Evolutionary conservation across 495 filamentous ascomycete species (phyloP).

Genomic region (Hypoxylon intermedium): DNA sequence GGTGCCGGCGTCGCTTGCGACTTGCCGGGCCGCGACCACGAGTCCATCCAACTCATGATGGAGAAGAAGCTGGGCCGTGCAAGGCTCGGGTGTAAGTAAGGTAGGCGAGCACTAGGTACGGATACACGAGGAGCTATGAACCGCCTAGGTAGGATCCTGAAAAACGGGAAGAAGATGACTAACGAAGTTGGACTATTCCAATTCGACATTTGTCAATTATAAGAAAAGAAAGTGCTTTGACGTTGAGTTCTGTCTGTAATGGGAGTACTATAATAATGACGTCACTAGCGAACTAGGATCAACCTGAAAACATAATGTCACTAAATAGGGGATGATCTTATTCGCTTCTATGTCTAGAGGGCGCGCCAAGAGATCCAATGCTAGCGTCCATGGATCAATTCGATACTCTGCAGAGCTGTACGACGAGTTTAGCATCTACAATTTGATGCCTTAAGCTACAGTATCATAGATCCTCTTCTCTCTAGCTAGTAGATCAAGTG

Average conservation of each 20-base stretch:
- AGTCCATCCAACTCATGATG: constrained; percentile 50
- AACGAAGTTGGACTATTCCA: background rate
- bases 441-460: no score
- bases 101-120: background rate
- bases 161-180: background rate
- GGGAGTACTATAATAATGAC: constrained; percentile 8
- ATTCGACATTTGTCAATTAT: background rate
- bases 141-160: background rate
- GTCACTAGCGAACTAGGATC: constrained; percentile 1
- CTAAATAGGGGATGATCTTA: background rate
- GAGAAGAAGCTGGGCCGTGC: background rate
- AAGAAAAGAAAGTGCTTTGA: background rate
- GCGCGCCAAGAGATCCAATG: background rate
- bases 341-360: background rate
- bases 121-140: background rate
- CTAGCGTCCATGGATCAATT: no score
- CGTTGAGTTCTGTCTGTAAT: background rate
- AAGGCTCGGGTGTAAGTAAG: background rate
- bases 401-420: no score
- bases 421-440: no score
- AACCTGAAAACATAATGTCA: background rate
- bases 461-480: no score
- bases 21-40: constrained; percentile 49
- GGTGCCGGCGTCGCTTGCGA: constrained; percentile 47
- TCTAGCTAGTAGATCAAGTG: no score